phyloP scores from a whole-genome alignment of 495 filamentous ascomycete species.

The Aspergillus saccharolyticus region DNA sequence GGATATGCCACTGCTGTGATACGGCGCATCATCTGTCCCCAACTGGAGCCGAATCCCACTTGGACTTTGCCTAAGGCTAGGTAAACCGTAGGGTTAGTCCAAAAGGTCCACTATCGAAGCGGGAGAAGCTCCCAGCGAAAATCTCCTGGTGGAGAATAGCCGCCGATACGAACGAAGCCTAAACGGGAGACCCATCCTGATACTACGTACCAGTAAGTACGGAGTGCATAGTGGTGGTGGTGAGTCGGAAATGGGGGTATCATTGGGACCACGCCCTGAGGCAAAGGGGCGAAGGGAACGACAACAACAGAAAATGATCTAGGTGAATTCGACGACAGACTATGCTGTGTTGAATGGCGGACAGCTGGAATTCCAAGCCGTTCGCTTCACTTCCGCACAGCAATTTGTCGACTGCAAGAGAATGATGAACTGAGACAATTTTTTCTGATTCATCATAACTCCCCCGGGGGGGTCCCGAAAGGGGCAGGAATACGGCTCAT shows the following conservation, averaged over 20 bases:
- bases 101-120: slow-evolving; percentile 46
- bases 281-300: too few relatives aligned
- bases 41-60: slow-evolving; percentile 20
- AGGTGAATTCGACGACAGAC: too few relatives aligned
- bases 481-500: slow-evolving; percentile 6
- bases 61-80: slow-evolving; percentile 26
- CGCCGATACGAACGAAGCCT: slow-evolving; percentile 12
- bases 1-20: not conserved
- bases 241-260: not conserved
- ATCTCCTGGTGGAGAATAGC: slow-evolving; percentile 26
- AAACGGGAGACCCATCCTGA: slow-evolving; percentile 3
- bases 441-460: slow-evolving; percentile 14
- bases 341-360: too few relatives aligned
- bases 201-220: too few relatives aligned
- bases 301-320: too few relatives aligned
- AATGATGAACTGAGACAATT: not conserved
- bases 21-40: slow-evolving; percentile 22
- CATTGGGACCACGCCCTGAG: too few relatives aligned
- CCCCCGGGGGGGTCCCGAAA: not conserved
- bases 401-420: too few relatives aligned
- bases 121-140: slow-evolving; percentile 41
- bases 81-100: slow-evolving; percentile 16
- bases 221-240: too few relatives aligned
- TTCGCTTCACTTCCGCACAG: not conserved
- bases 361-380: too few relatives aligned